phyloP scores from a whole-genome alignment of 2,329 filamentous ascomycete genomes.

The Colletotrichum karsti region DNA sequence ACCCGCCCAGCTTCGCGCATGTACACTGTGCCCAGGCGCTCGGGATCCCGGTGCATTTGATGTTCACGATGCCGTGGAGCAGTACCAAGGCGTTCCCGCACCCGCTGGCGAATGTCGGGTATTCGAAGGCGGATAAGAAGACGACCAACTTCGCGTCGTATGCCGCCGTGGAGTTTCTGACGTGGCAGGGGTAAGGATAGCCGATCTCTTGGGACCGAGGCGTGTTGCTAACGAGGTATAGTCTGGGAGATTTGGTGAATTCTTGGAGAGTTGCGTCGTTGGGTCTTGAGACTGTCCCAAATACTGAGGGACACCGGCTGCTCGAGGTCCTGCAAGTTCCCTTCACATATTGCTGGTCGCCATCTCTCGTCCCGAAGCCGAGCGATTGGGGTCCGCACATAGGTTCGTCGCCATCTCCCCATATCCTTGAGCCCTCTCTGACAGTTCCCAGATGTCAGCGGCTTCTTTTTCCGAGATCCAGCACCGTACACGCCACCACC shows the following conservation, averaged over 20 bases:
- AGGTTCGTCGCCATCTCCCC: conserved; percentile 56
- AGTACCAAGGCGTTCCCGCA: conserved; percentile 78
- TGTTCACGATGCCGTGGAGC: conserved; percentile 77
- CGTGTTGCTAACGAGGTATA: neutral
- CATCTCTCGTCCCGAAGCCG: conserved; percentile 71
- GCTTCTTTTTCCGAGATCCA: conserved; percentile 70
- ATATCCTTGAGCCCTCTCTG: neutral
- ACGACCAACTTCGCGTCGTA: conserved; percentile 77
- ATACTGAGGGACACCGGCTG: conserved; percentile 78
- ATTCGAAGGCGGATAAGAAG: conserved; percentile 55
- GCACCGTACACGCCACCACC: conserved; percentile 62
- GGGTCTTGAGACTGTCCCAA: conserved; percentile 72
- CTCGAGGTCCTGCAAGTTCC: conserved; percentile 73
- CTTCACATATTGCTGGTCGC: conserved; percentile 83
- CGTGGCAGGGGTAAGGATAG: conserved; percentile 71
- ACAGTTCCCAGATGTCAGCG: conserved; percentile 54
- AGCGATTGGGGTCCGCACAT: conserved; percentile 71
- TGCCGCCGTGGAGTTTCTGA: conserved; percentile 76
- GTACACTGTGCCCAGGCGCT: conserved; percentile 55
- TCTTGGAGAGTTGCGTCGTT: conserved; percentile 75
- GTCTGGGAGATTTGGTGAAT: conserved; percentile 83
- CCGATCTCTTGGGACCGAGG: neutral
- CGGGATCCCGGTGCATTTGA: conserved; percentile 53
- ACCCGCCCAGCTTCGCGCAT: conserved; percentile 57
- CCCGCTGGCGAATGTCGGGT: conserved; percentile 76